Evolutionary conservation across 768 basidiomycete species (phyloP), one percentile per base, ranked within the genome.

Genomic region (Chalciporus piperatus): DNA sequence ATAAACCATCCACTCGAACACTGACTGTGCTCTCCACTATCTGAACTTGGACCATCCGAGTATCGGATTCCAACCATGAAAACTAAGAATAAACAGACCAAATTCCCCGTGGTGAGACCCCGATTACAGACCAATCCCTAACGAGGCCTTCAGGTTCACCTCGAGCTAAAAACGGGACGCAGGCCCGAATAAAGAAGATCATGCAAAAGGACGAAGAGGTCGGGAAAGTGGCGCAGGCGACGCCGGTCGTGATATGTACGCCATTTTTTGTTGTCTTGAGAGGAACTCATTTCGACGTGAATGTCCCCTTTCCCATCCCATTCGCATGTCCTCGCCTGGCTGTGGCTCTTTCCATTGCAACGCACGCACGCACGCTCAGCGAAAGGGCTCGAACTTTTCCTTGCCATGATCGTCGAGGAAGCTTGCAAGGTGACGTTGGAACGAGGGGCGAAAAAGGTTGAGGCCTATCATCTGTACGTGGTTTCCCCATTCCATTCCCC

Each of bases 131-230:
- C 22, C 43, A n/a, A 19, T 43, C 27, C 25, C 17, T 16, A 42
- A 22, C 40, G 25, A 19, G 22, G 25, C 27, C 19, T 19, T 40
- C 20, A 25, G 23, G 39, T 19, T 37, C 35, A 37, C 30, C 16
- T 25, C 51, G 27, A 16, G 25, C 59, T 63, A 41, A 22, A 22
- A 22, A 65, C 38, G 16, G 23, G n/a, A 53, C 17, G 20, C 30
- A 96, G 94, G 95, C 96, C 4, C 87, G 96, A 41, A 98, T 98
- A 75, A 98, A 98, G 80, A 91, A 92, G 75, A 97, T 98, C 50
- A 98, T 98, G 92, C 96, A 98, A 75, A 93, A 94, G 67, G 96
- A 98, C 65, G 96, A 98, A 66, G 96, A 98, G 66, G 96, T 98
- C 17, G 96, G 96, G 51, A 98, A 98, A 69, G 92, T 98, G 28